Evolutionary conservation across 2,329 filamentous ascomycete genomes (phyloP), one percentile per base, ranked within the genome.

Genomic region (Cercospora nicotianae): DNA sequence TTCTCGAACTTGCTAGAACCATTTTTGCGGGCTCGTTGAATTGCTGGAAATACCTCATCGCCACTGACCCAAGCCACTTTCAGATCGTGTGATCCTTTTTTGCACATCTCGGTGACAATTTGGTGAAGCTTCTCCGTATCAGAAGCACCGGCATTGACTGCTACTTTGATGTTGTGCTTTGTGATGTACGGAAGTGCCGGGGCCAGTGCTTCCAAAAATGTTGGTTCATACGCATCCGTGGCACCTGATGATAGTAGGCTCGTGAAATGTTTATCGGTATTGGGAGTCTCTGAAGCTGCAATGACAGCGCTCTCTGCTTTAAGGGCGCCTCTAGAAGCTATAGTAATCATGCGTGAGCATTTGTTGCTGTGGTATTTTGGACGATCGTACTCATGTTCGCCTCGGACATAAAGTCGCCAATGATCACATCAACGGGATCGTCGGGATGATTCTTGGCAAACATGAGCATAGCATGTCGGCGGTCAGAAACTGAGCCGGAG

Each of bases 81-180:
- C 20, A 85, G 74, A 60, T 79, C 71, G n/a, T 84, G 69, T 0
- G 79, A 77, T 48, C 75, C 73, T 20, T 65, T 60, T 39, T 65
- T 66, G 12, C 73, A 71, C 69, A 86, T 69, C 18, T 79, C 73
- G 4, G 80, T 75, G 0, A 82, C 78, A 65, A 82, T 81, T 61
- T 82, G 72, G 2, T 86, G 84, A 16, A 89, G 72, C 0, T 82
- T 84, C 66, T 80, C 80, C 0, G 87, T 87, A 66, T 88, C 85
- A 16, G 85, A 79, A 2, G 83, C 84, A 0, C 87, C 87, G 2
- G 86, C 86, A 70, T 88, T 87, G 65, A 87, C 79, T 39, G 87
- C 79, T 12, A 88, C 79, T 68, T 85, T 86, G 76, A 87, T 87
- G 0, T 79, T 73, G 67, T 85, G 83, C 60, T 83, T 76, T 1